A percentile compares a stretch with the other conserved stretches of the same genome.
Evolutionary conservation across 768 basidiomycete genomes (phyloP).

Genomic region (Amanita molliuscula): DNA sequence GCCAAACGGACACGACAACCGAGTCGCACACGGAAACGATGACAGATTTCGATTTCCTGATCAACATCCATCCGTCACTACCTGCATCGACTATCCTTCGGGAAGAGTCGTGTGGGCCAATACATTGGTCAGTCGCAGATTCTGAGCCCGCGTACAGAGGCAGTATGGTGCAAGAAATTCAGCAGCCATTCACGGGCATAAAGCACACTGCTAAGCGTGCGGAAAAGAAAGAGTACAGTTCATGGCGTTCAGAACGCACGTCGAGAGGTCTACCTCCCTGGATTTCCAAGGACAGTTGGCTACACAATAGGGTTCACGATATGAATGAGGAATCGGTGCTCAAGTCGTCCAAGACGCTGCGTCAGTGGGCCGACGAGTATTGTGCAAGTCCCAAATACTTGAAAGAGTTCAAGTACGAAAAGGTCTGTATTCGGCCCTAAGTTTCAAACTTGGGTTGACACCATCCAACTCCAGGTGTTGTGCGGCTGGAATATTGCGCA

Average conservation of each 20-base stretch:
- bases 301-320: neutral
- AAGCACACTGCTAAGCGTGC: constrained; percentile 28
- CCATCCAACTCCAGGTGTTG: constrained; percentile 19
- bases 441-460: neutral
- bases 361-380: constrained; percentile 80
- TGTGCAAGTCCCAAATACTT: constrained; percentile 58
- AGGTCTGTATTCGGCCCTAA: constrained; percentile 27
- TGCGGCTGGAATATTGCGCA: constrained; percentile 39
- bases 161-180: constrained; percentile 47
- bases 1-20: constrained; percentile 21
- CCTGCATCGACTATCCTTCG: constrained; percentile 14
- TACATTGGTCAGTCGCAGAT: constrained; percentile 57
- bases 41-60: constrained; percentile 60
- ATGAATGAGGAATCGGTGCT: constrained; percentile 12
- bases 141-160: constrained; percentile 57
- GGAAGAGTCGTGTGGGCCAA: constrained; percentile 24
- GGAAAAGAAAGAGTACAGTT: constrained; percentile 27
- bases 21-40: constrained; percentile 52
- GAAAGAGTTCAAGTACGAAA: constrained; percentile 72
- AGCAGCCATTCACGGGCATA: constrained; percentile 17
- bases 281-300: constrained; percentile 10
- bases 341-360: constrained; percentile 48
- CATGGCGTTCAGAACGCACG: constrained; percentile 26
- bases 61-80: constrained; percentile 31
- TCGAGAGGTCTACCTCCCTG: constrained; percentile 38